Evolutionary conservation across 208 protist species (phyloP).

Genomic region (Acanthamoeba triangularis): DNA sequence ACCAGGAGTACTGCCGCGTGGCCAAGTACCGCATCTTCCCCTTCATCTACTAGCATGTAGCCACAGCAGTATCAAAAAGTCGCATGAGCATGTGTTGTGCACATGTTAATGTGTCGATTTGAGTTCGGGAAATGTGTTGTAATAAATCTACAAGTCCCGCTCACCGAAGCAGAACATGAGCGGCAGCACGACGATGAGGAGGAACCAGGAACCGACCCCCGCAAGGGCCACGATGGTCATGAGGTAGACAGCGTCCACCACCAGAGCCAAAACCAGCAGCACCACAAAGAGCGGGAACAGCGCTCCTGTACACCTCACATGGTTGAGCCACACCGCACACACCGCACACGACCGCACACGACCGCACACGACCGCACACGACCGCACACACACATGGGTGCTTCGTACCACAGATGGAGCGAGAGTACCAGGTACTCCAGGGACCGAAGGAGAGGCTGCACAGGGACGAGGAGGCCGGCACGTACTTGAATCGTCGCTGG

Average conservation of each 20-base stretch:
- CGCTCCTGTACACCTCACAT: neutral
- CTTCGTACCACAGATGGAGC: neutral
- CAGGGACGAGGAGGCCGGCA: neutral
- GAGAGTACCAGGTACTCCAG: neutral
- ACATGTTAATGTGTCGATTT: too few relatives aligned
- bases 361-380: too few relatives aligned
- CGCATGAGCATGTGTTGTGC: too few relatives aligned
- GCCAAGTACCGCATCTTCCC: slow-evolving; percentile 59
- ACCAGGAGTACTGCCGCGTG: slow-evolving; percentile 42
- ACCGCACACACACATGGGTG: neutral
- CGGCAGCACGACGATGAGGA: too few relatives aligned
- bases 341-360: neutral
- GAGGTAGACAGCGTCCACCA: neutral
- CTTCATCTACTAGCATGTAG: slow-evolving; percentile 50
- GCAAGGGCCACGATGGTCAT: too few relatives aligned
- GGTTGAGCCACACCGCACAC: neutral
- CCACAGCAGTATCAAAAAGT: too few relatives aligned
- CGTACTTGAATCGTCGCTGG: neutral
- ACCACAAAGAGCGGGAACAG: neutral
- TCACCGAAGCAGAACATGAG: too few relatives aligned
- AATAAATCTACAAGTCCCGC: too few relatives aligned
- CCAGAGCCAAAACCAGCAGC: neutral
- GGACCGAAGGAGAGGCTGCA: neutral
- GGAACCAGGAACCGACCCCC: too few relatives aligned
- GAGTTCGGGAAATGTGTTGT: too few relatives aligned